phyloP scores from a whole-genome alignment of 352 stramenopile genomes.

The Phytophthora megakarya region DNA sequence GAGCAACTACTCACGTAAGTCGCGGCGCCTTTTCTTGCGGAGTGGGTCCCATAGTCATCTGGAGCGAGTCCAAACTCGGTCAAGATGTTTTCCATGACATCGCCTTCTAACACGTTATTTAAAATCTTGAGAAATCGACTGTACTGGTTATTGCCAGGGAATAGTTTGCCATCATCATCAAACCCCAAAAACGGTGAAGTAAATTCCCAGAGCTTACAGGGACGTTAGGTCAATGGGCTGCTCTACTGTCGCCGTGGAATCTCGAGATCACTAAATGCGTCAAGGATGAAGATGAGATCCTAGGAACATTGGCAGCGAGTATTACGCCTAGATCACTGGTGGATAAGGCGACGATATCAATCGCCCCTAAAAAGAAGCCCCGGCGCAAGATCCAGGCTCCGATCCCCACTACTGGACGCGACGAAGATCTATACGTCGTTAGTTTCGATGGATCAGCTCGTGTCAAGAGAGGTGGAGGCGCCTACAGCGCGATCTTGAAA shows the following conservation, averaged over 20 bases:
- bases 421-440: not conserved
- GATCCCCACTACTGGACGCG: not conserved
- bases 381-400: not conserved
- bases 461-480: no score
- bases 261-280: not conserved
- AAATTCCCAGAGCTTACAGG: no score
- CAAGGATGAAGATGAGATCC: no score
- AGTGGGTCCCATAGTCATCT: slow-evolving; percentile 31
- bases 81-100: not conserved
- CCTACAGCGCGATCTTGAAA: no score
- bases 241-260: not conserved
- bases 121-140: not conserved
- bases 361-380: not conserved
- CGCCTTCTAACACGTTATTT: not conserved
- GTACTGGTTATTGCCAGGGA: not conserved
- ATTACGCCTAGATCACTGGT: no score
- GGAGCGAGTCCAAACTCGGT: not conserved
- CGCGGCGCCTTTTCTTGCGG: slow-evolving; percentile 17
- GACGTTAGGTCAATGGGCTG: no score
- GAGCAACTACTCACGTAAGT: slow-evolving; percentile 22
- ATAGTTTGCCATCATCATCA: no score
- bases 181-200: no score
- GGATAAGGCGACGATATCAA: no score
- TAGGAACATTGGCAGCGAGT: no score
- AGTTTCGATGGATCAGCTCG: not conserved